A percentile compares a stretch with the other conserved stretches of the same genome.
Conservation (phyloP, 306 rosid genomes). For the Lathyrus oleraceus region DNA sequence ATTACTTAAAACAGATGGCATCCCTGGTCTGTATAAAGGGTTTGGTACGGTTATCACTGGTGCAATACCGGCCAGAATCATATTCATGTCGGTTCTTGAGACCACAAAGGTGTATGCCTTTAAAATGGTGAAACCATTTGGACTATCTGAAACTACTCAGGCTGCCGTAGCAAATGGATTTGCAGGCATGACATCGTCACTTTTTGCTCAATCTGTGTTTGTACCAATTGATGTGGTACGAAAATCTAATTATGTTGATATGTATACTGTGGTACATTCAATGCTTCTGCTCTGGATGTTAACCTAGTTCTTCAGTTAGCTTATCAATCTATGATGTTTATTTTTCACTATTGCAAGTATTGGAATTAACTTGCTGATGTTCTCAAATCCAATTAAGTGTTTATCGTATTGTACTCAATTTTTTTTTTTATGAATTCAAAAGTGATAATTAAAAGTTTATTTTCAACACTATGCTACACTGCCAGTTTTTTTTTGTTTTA, state of each 20-base stretch:
- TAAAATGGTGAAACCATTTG: constrained; percentile 67
- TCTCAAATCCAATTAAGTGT: constrained; percentile 15
- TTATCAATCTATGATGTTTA: neutral
- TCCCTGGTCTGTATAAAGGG: constrained; percentile 91
- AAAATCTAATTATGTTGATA: constrained; percentile 32
- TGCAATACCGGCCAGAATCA: constrained; percentile 83
- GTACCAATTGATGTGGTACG: constrained; percentile 98
- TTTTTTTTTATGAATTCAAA: constrained; percentile 14
- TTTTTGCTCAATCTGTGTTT: constrained; percentile 83
- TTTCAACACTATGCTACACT: neutral
- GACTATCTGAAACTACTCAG: constrained; percentile 71
- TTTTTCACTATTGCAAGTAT: constrained; percentile 4
- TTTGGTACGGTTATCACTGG: constrained; percentile 89
- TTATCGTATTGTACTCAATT: constrained; percentile 14
- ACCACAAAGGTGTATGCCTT: constrained; percentile 73
- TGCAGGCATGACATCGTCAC: constrained; percentile 92
- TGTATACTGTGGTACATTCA: constrained; percentile 29
- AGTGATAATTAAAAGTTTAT: constrained; percentile 15
- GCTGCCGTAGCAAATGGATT: constrained; percentile 94
- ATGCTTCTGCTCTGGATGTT: constrained; percentile 1
- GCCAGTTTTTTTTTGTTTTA: neutral
- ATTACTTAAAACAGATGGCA: constrained; percentile 70
- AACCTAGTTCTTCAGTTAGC: constrained; percentile 19
- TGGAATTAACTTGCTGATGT: constrained; percentile 18
- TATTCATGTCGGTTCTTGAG: constrained; percentile 80